Conservation (phyloP, 805 yeast genomes). For the Yarrowia keelungensis region DNA sequence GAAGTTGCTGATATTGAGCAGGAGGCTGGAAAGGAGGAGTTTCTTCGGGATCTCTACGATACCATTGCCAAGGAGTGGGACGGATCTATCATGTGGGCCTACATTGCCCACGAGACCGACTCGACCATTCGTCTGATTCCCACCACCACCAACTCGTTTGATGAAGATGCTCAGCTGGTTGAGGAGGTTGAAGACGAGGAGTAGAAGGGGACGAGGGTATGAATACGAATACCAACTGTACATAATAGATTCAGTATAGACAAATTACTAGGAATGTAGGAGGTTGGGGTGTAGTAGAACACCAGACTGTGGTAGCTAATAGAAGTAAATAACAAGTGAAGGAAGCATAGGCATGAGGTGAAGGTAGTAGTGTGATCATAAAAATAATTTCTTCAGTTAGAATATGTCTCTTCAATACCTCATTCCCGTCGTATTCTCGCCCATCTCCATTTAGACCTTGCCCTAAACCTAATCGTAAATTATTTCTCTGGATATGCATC, state of each 20-base stretch:
- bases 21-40: too few species aligned
- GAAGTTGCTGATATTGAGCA: too few species aligned
- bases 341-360: too few species aligned
- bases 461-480: constrained; percentile 39
- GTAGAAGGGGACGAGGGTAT: too few species aligned
- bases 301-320: too few species aligned
- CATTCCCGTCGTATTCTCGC: not conserved
- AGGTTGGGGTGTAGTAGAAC: too few species aligned
- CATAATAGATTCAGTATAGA: constrained; percentile 13
- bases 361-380: too few species aligned
- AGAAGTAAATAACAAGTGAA: not conserved
- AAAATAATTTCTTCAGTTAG: too few species aligned
- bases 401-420: too few species aligned
- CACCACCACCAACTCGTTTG: not conserved
- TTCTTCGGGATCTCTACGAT: constrained; percentile 2
- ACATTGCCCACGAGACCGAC: constrained; percentile 12
- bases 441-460: not conserved
- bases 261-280: not conserved
- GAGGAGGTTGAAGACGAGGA: constrained; percentile 9
- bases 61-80: constrained; percentile 25
- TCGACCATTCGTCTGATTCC: constrained; percentile 33
- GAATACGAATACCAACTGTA: not conserved
- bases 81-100: constrained; percentile 23
- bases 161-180: not conserved
- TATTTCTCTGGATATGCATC: constrained; percentile 32